These are phyloP conservation scores for Amaranthus cruentus DNA, from an alignment of 148 eudicot genomes.

Conservation along the genomic window DNA sequence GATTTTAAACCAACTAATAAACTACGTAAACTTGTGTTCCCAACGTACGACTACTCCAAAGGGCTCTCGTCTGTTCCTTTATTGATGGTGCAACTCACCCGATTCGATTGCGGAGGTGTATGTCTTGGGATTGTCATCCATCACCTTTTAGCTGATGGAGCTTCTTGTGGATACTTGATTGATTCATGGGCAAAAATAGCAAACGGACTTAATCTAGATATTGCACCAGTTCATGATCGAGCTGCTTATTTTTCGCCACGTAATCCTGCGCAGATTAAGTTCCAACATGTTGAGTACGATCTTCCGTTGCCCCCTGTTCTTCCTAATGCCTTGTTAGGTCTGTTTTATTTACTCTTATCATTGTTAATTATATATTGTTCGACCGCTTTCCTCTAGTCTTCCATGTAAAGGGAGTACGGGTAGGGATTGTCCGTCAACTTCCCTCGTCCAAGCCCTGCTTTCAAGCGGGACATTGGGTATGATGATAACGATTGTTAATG, in stretches of 20 bases:
- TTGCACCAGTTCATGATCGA: background rate
- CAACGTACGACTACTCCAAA: constrained; percentile 34
- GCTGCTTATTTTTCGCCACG: background rate
- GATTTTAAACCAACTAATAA: constrained; percentile 27
- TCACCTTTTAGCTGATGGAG: background rate
- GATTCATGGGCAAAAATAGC: background rate
- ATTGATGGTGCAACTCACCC: constrained; percentile 22
- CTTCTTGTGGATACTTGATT: background rate
- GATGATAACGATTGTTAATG: too few species aligned
- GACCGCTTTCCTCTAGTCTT: too few species aligned
- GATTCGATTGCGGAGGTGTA: constrained; percentile 21
- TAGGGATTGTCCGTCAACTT: too few species aligned
- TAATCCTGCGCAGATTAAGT: too few species aligned
- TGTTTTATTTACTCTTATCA: too few species aligned
- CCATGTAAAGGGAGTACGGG: too few species aligned
- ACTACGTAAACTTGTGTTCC: constrained; percentile 22
- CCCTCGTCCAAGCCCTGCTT: too few species aligned
- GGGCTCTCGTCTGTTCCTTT: constrained; percentile 31
- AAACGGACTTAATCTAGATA: background rate
- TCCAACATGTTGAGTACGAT: background rate
- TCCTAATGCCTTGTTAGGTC: background rate
- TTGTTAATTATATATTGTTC: too few species aligned
- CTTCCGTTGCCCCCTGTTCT: too few species aligned
- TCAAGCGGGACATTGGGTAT: too few species aligned
- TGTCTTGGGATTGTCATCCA: constrained; percentile 26